Base-by-base conservation (phyloP, 345 rosid genomes). In the Corchorus olitorius region DNA sequence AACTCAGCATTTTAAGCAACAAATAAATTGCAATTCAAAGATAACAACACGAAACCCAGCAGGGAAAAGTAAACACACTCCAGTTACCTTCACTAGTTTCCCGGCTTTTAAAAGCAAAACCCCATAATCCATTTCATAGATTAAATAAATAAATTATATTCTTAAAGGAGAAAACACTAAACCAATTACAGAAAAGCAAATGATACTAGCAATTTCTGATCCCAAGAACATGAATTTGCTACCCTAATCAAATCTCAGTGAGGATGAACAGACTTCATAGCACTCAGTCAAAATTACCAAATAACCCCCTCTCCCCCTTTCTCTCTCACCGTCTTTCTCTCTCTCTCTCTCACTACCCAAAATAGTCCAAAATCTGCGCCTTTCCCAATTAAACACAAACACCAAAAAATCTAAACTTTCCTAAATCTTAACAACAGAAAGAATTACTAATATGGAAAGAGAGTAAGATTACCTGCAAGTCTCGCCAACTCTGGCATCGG, bases 401-500 rank as follows among this genome's bases (percentile, higher is more conserved):
- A 43, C 65, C 20, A 3, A 75, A 19, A 68, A 45, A 19, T 53
- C 65, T 19, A n/a, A 54, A 65, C 65, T 27, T 8, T 19, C 20
- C 11, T 27, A n/a, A 19, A 59, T 45, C 39, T 4, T 22, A 64
- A 72, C 58, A 5, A 61, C 0, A 33, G n/a, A 58, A 49, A 39
- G 43, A 39, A 39, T 39, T 39, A 39, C 6, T 56, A 17, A 56
- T 37, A 56, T n/a, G 6, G 48, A 61, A 70, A 33, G 35, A 61
- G 46, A 73, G 39, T 17, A 34, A 55, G 55, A n/a, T 68, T 35
- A 96, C 99, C 99, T 91, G 98, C 97, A 97, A 87, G 98, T 97
- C 87, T 97, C 99, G 50, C 97, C 98, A 58, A 97, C 99, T 74
- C 99, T 84, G 17, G 98, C 91, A 90, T 97, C 99, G 0, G 91